Conservation (phyloP, 768 basidiomycete genomes). For the Naganishia antarctica region DNA sequence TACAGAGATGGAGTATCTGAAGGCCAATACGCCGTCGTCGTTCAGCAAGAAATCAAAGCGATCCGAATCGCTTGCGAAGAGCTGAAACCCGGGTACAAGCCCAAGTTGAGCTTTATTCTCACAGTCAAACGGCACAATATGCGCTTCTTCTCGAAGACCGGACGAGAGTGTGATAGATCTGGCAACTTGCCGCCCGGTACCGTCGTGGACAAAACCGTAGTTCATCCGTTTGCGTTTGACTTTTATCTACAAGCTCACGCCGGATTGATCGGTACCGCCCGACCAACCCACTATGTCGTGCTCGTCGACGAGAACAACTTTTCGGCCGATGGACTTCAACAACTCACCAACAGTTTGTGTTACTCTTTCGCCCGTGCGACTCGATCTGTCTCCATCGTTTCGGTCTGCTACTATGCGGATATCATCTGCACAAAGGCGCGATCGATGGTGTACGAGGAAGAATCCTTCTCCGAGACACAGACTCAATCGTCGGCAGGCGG, state of each 20-base stretch:
- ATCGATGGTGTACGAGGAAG: conserved; percentile 40
- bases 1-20: conserved; percentile 47
- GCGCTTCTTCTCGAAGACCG: conserved; percentile 41
- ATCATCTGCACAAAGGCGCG: conserved; percentile 46
- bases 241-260: conserved; percentile 48
- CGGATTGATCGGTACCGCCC: conserved; percentile 46
- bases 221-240: conserved; percentile 47
- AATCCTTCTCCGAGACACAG: conserved; percentile 18
- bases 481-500: conserved; percentile 22
- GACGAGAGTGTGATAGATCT: conserved; percentile 35
- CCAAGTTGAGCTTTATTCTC: conserved; percentile 44
- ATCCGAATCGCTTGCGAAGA: conserved; percentile 38
- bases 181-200: conserved; percentile 42
- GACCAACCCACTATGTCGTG: conserved; percentile 46
- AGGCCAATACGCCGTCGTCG: conserved; percentile 45
- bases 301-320: conserved; percentile 41
- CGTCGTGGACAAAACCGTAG: conserved; percentile 42
- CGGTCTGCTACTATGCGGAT: conserved; percentile 47
- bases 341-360: conserved; percentile 40
- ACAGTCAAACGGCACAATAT: conserved; percentile 48
- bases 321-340: conserved; percentile 42
- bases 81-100: conserved; percentile 40
- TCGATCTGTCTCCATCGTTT: conserved; percentile 43
- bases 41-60: conserved; percentile 44
- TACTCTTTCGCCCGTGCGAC: conserved; percentile 46